These are phyloP conservation scores for Dalechampia spathulata DNA, from an alignment of 441 rosid species.

Conservation along the genomic window DNA sequence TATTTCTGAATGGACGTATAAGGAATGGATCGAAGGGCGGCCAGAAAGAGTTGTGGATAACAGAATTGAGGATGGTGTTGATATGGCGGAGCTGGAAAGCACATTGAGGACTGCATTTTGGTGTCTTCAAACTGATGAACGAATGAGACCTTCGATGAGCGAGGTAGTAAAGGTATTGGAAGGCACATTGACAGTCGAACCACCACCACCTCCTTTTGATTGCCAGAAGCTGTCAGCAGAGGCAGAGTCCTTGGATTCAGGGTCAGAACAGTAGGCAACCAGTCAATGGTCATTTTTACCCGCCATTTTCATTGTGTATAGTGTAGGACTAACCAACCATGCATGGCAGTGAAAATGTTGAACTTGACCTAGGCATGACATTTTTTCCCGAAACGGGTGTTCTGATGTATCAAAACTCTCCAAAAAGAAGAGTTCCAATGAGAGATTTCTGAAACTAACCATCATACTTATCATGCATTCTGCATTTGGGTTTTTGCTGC, in stretches of 20 bases:
- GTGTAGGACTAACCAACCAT: constrained; percentile 29
- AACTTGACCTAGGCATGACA: constrained; percentile 3
- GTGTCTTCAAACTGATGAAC: constrained; percentile 65
- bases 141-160: constrained; percentile 67
- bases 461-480: no score
- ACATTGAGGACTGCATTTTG: constrained; percentile 61
- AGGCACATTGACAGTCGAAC: constrained; percentile 65
- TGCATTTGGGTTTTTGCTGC: no score
- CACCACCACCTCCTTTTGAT: constrained; percentile 54
- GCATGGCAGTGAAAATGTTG: constrained; percentile 8
- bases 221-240: constrained; percentile 18
- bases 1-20: constrained; percentile 36
- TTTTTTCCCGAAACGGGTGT: constrained; percentile 1
- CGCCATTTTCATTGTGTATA: constrained; percentile 8
- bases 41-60: constrained; percentile 41
- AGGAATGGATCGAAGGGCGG: constrained; percentile 48
- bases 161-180: constrained; percentile 75
- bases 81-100: constrained; percentile 45
- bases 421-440: neutral
- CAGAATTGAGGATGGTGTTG: constrained; percentile 32
- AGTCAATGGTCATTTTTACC: neutral
- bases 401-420: neutral
- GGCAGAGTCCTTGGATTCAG: constrained; percentile 29
- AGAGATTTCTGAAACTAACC: no score
- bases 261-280: constrained; percentile 20